phyloP scores from a whole-genome alignment of 2,329 filamentous ascomycete genomes.

The Colletotrichum chlorophyti region DNA sequence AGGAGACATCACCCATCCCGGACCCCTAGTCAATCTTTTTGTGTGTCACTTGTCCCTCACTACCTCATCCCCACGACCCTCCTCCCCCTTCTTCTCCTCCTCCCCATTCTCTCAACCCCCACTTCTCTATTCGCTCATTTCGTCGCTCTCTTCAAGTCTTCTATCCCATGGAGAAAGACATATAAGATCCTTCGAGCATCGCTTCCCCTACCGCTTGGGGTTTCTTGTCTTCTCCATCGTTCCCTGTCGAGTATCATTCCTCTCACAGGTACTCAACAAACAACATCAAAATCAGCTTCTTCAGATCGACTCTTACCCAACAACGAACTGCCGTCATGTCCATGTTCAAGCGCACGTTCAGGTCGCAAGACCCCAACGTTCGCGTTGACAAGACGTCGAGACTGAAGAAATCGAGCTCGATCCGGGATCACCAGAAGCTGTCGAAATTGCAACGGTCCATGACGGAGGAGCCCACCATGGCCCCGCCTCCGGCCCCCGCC shows the following conservation, averaged over 20 bases:
- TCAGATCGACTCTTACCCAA: conserved; percentile 15
- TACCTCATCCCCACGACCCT: conserved; percentile 42
- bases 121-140: conserved; percentile 50
- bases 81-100: conserved; percentile 37
- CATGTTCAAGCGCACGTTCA: conserved; percentile 88
- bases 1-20: conserved; percentile 58
- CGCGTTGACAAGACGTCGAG: conserved; percentile 89
- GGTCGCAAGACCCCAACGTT: conserved; percentile 69
- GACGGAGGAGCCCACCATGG: conserved; percentile 55
- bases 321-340: conserved; percentile 58
- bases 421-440: conserved; percentile 78
- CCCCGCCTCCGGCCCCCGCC: conserved; percentile 45
- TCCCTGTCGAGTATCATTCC: conserved; percentile 31
- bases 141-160: conserved; percentile 56
- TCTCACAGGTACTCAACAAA: conserved; percentile 16
- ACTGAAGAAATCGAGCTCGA: conserved; percentile 67
- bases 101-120: conserved; percentile 34
- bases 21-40: conserved; percentile 58
- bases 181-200: conserved; percentile 24
- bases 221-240: conserved; percentile 42
- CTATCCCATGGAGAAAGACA: conserved; percentile 25
- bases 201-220: conserved; percentile 36
- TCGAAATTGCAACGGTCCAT: conserved; percentile 87
- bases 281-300: conserved; percentile 14
- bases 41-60: conserved; percentile 44